Base-by-base conservation (phyloP, 1,284 basidiomycete genomes). In the Microbotryomycetes sp. region DNA sequence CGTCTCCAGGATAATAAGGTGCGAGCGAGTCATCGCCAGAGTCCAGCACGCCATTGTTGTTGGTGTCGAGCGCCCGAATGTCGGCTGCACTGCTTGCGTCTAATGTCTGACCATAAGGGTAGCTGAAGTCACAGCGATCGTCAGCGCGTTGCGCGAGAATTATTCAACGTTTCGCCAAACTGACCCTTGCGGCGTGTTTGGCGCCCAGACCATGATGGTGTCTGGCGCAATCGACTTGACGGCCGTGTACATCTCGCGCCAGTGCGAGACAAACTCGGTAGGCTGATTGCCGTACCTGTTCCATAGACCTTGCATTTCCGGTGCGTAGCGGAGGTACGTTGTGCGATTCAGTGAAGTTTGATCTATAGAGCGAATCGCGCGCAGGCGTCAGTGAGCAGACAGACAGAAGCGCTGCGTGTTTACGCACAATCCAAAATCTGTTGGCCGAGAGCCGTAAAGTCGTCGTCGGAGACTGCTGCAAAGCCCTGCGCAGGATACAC, bases 231-330 rank as follows among this genome's bases (percentile, higher is more conserved):
- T 61, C 5, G 60, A 45, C 65, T 71, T 73, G 56, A 74, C 64
- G 24, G 60, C 52, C 15, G 53, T 58, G 58, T 73, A 71, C 70
- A 73, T 71, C 24, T 54, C 46, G 30, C 60, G 56, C 68, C 70
- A 74, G 18, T 59, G 52, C 31, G 64, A 55, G 23, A 65, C 49
- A 61, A 68, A 74, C 21, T 45, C 61, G 16, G 68, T 65, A 23
- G 73, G 73, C 55, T 73, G 69, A 28, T 61, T 52, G 21, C 73
- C 73, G 58, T 73, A 74, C 6, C 51, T 5, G 62, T 70, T 73
- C 73, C 73, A 74, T 11, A 28, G 45, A 23, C 73, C 73, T 53
- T 74, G 71, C 71, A 74, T 73, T 54, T 74, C 73, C 5, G 73
- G 73, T 18, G 71, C 73, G 61, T 70, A 74, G 29, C 73, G 70